Conservation (phyloP, 345 rosid species). For the Eucalyptus leucophloia region DNA sequence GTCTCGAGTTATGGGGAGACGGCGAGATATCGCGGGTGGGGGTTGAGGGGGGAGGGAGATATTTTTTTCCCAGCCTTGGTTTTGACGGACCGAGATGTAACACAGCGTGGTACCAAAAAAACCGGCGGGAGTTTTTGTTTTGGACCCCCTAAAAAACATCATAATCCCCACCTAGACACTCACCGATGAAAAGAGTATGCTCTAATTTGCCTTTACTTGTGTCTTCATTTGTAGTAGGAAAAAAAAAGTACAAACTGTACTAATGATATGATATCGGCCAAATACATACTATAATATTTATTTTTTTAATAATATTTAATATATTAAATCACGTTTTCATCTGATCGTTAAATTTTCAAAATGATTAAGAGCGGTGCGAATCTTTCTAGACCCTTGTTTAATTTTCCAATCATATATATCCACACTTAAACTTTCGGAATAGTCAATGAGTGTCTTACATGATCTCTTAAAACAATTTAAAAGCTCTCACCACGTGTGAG, state of each 20-base stretch:
- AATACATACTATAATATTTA: no score
- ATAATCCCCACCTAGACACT: not conserved
- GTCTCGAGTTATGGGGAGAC: not conserved
- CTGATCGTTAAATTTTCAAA: accelerated
- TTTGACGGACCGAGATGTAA: not conserved
- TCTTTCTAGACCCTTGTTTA: not conserved
- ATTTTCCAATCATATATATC: no score
- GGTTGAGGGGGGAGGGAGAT: not conserved
- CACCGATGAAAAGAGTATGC: not conserved
- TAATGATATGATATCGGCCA: not conserved
- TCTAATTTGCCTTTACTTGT: not conserved
- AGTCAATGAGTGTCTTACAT: accelerated
- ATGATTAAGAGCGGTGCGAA: accelerated
- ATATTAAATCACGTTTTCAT: accelerated
- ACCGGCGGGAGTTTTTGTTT: not conserved
- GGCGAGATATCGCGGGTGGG: not conserved
- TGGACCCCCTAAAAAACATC: no score
- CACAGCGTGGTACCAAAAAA: not conserved
- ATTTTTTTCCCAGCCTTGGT: not conserved
- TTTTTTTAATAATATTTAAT: not conserved
- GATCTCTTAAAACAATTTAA: not conserved
- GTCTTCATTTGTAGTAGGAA: not conserved
- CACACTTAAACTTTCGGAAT: accelerated
- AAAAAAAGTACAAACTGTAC: not conserved
- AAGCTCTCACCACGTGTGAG: accelerated